Base-by-base conservation (phyloP, 352 stramenopile species). In the Phytophthora pistaciae region DNA sequence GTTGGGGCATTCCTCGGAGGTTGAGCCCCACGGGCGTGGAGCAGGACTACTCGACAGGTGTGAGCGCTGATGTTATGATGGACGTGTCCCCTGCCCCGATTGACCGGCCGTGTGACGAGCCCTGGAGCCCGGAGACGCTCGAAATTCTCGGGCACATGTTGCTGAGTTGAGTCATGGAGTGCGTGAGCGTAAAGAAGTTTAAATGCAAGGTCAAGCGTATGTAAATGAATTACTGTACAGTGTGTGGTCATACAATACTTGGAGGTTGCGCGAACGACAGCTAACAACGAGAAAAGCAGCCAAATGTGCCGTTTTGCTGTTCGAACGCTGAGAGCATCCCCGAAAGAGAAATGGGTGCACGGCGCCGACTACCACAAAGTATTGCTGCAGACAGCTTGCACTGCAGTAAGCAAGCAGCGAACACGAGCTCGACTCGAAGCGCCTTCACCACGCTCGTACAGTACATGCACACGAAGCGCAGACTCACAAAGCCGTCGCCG, bases 111-210 rank as follows among this genome's bases (percentile, higher is more conserved):
- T 68, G 60, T 64, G 60, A 75, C 60, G 73, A 77, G 16, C 69
- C 73, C 46, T 80, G 70, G 74, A 80, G 70, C 42, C 60, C 66
- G 14, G 74, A 80, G 57, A 80, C 74, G 38, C 66, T 80, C 20
- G 66, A 80, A 14, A 80, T 80, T 56, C 50, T 80, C 8, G 70
- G 66, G 5, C 70, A 80, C 48, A 68, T 80, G 66, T 56, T 80
- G 23, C 70, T 80, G n/a, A 66, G 74, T 55, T 80, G 66, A 77
- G 36, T 44, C 48, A 18, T 54, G 14, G 58, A 53, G 14, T 50
- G 16, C 48, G 48, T 33, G n/a, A 16, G 21, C 21, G 20, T 16
- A n/a, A 55, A 6, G 21, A 55, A 55, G 38, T 20, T 14, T 31
- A 27, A 31, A n/a, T 10, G 16, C 16, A 10, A 31, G 18, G 48